Evolutionary conservation across 352 stramenopile genomes (phyloP).

Genomic region (Halophytophthora batemanensis): DNA sequence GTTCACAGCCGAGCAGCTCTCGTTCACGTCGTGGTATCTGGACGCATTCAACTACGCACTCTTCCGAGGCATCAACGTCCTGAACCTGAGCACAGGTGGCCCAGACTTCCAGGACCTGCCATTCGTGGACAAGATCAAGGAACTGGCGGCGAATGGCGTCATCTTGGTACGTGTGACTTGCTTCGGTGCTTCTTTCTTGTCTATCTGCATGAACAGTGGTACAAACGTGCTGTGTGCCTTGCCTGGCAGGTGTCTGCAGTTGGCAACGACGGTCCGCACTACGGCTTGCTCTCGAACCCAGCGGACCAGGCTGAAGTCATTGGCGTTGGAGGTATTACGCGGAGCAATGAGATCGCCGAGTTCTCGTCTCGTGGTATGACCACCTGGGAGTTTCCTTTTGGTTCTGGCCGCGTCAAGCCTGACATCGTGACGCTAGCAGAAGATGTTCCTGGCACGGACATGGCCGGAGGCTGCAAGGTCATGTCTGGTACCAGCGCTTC

Average conservation of each 20-base stretch:
- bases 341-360: conserved; percentile 48
- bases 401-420: conserved; percentile 82
- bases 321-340: conserved; percentile 71
- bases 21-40: conserved; percentile 89
- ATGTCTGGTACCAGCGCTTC: conserved; percentile 85
- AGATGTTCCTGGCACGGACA: conserved; percentile 61
- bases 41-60: conserved; percentile 90
- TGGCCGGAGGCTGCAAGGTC: conserved; percentile 46
- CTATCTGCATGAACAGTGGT: neutral
- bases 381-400: conserved; percentile 80
- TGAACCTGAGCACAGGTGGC: conserved; percentile 87
- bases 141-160: conserved; percentile 73
- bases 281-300: conserved; percentile 82
- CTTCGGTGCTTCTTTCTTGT: neutral
- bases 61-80: conserved; percentile 64
- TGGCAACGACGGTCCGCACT: conserved; percentile 82
- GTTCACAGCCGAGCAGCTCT: conserved; percentile 84
- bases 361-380: conserved; percentile 88
- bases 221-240: conserved; percentile 1
- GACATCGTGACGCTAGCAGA: conserved; percentile 73
- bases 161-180: conserved; percentile 46
- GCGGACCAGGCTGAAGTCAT: conserved; percentile 85
- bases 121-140: conserved; percentile 88
- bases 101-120: conserved; percentile 83
- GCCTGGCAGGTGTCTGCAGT: conserved; percentile 63